Base-by-base conservation (phyloP, 345 rosid genomes). In the Gossypium herbaceum region DNA sequence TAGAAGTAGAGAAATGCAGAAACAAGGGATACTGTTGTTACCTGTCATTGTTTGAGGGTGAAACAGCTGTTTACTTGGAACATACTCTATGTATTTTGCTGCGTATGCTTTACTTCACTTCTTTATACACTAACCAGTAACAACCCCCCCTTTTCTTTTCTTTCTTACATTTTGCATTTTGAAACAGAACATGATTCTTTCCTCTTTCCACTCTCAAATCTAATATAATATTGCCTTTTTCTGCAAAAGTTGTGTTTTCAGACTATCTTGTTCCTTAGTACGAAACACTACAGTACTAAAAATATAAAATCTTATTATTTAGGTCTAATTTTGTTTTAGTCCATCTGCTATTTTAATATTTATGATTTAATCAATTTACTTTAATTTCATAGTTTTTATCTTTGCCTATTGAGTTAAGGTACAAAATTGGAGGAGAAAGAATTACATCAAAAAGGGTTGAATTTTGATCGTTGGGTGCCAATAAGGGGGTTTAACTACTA, bases 31-130 rank as follows among this genome's bases (percentile, higher is more conserved):
- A 29, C 29, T 69, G 34, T 69, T 69, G 34, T 51, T 51, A 29
- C 43, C 60, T 27, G 60, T 52, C 73, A 70, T 52, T 27, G 8
- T 70, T 41, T 25, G 0, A 17, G 4, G 27, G 27, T 27, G 69
- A 20, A 64, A 73, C 20, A 24, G 56, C 50, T 66, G 41, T 15
- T 61, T 68, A 43, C 82, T 80, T 76, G 61, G 51, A 43, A 78
- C 77, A 73, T 27, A 80, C 78, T 58, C 79, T 41, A 64, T 62
- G 78, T 57, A 65, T 58, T 34, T 41, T 57, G 71, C 76, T 76
- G 77, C 78, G 39, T 80, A 78, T 71, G 78, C 68, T 80, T 73
- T 65, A 70, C 81, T 77, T 51, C 68, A 75, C 52, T 61, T 6
- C 34, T 57, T 60, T 34, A 1, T 22, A 34, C 63, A 66, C 45